Evolutionary conservation across 352 stramenopile genomes (phyloP), one percentile per base, ranked within the genome.

Genomic region (Phytopythium delawarense): DNA sequence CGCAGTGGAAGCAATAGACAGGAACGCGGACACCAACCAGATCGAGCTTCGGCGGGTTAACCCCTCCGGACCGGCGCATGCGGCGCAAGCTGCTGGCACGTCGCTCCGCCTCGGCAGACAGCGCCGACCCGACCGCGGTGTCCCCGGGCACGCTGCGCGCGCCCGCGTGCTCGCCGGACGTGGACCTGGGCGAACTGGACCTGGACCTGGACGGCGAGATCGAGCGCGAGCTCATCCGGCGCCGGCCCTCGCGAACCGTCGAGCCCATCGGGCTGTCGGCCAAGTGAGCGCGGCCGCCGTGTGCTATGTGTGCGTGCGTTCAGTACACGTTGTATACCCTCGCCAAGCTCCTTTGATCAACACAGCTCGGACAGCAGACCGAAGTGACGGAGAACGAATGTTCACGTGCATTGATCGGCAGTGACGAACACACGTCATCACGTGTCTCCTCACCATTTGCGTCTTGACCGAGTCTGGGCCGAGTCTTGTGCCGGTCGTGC

Each of bases 171-270:
- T 13, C n/a, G 12, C 48, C 23, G 2, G 48, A 54, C 48, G 48
- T 54, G 35, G 53, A 48, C 25, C 53, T 59, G 53, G 53, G 21
- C 18, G 53, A 59, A 21, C 53, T 46, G n/a, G 70, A 85, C n/a
- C 65, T 89, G 7, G 81, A 91, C 46, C 58, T 88, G 49, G 78
- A 91, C 54, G 81, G 81, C n/a, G 78, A 89, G 70, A 89, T 89
- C 54, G 81, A 89, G 59, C 78, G 76, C 32, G 79, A 91, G 65
- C 69, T 89, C 16, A 67, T 81, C 28, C 84, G 74, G 42, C 66
- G 79, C 45, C 78, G 78, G 18, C 78, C 79, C 5, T 89, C 78
- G 30, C 76, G 74, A 37, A 68, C 72, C 18, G 57, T 75, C 23
- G 78, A 82, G 39, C 56, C 64, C 9, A n/a, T 55, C 8, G 48